Conservation (phyloP, 1,284 basidiomycete species). For the Kalmanozyma brasiliensis region DNA sequence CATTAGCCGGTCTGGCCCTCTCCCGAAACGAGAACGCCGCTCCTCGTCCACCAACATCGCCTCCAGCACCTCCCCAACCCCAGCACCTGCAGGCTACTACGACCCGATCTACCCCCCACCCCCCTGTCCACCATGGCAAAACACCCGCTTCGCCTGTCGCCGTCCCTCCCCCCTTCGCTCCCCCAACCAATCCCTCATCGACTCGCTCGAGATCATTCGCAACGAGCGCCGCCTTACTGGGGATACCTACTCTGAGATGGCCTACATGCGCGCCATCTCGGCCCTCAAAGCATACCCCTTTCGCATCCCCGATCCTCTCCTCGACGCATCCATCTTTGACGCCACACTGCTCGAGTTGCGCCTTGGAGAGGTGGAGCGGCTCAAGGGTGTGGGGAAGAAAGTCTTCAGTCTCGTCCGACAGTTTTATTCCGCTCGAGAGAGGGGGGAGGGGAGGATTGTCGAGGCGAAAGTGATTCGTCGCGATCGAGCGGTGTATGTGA, state of each 20-base stretch:
- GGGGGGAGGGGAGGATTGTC: slow-evolving; percentile 33
- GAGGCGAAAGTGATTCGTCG: slow-evolving; percentile 57
- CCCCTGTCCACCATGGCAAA: slow-evolving; percentile 30
- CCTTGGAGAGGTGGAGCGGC: slow-evolving; percentile 26
- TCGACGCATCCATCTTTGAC: slow-evolving; percentile 13
- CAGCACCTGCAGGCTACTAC: slow-evolving; percentile 8
- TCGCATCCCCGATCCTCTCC: slow-evolving; percentile 24
- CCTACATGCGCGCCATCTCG: slow-evolving; percentile 62
- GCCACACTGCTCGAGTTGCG: slow-evolving; percentile 11
- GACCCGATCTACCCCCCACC: slow-evolving; percentile 13
- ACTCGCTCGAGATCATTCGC: slow-evolving; percentile 57
- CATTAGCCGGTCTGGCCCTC: background rate
- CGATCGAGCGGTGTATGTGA: slow-evolving; percentile 52
- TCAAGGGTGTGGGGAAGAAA: slow-evolving; percentile 63
- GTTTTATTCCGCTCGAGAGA: slow-evolving; percentile 32
- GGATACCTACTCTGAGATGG: slow-evolving; percentile 55
- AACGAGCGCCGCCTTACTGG: slow-evolving; percentile 55
- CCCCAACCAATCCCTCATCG: slow-evolving; percentile 57
- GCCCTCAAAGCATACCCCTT: slow-evolving; percentile 61
- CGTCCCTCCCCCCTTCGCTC: slow-evolving; percentile 56
- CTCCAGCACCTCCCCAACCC: background rate
- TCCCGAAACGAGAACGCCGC: background rate
- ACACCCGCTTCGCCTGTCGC: slow-evolving; percentile 51
- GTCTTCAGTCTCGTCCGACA: slow-evolving; percentile 52
- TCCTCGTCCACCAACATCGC: slow-evolving; percentile 1